A percentile compares a stretch with the other conserved stretches of the same genome.
Evolutionary conservation across 495 filamentous ascomycete species (phyloP).

Genomic region (Neurospora sublineolata): DNA sequence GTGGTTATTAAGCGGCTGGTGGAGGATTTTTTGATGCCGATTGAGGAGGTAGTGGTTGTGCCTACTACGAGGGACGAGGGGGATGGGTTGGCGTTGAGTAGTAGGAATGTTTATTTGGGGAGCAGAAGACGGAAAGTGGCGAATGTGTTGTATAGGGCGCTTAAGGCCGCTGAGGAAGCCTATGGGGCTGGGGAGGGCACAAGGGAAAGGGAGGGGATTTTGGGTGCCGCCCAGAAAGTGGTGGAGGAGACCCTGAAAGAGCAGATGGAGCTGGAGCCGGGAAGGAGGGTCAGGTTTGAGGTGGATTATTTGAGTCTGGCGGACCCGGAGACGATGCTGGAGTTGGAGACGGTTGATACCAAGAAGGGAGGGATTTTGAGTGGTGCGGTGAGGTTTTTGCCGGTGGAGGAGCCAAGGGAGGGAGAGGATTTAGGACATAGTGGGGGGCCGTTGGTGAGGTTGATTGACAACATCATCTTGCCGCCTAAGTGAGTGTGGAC

Average conservation of each 20-base stretch:
- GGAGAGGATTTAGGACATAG: slow-evolving; percentile 67
- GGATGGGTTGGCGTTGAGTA: slow-evolving; percentile 89
- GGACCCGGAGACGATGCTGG: slow-evolving; percentile 68
- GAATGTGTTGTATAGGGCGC: slow-evolving; percentile 52
- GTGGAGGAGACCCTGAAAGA: slow-evolving; percentile 38
- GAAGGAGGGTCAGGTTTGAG: slow-evolving; percentile 59
- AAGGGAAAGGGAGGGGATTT: slow-evolving; percentile 47
- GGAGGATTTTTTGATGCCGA: slow-evolving; percentile 73
- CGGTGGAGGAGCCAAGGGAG: slow-evolving; percentile 53
- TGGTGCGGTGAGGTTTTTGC: slow-evolving; percentile 80
- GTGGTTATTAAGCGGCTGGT: slow-evolving; percentile 82
- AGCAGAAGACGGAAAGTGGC: slow-evolving; percentile 58
- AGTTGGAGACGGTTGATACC: slow-evolving; percentile 55
- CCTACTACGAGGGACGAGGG: slow-evolving; percentile 55
- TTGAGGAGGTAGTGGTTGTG: slow-evolving; percentile 60
- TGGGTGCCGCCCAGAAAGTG: slow-evolving; percentile 52
- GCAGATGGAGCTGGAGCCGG: slow-evolving; percentile 50
- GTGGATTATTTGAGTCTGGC: slow-evolving; percentile 86
- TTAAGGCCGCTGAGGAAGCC: slow-evolving; percentile 57
- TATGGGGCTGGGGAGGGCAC: slow-evolving; percentile 43
- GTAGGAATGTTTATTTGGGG: slow-evolving; percentile 87
- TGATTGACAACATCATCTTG: slow-evolving; percentile 91
- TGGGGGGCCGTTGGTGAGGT: slow-evolving; percentile 54
- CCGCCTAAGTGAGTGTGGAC: slow-evolving; percentile 22
- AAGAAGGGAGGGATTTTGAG: slow-evolving; percentile 70